phyloP scores from a whole-genome alignment of 768 basidiomycete genomes.

The Hypholoma sublateritium region DNA sequence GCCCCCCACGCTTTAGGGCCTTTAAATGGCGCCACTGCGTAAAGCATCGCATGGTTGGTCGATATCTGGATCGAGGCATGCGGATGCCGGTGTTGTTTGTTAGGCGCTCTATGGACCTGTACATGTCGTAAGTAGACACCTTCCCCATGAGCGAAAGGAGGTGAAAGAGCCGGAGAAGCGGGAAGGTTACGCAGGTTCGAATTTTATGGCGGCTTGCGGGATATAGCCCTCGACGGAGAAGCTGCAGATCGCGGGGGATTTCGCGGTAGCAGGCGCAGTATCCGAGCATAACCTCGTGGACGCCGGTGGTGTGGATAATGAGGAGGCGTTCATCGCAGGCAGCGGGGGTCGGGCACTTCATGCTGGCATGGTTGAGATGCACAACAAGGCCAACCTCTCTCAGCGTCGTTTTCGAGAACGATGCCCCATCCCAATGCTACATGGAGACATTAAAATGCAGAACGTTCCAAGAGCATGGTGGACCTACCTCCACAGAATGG shows the following conservation, averaged over 20 bases:
- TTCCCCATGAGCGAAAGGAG: too few species aligned
- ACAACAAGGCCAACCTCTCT: conserved; percentile 2
- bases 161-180: too few species aligned
- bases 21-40: conserved; percentile 25
- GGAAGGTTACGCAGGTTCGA: conserved; percentile 11
- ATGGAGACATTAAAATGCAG: neutral
- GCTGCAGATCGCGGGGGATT: conserved; percentile 13
- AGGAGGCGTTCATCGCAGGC: conserved; percentile 7
- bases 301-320: conserved; percentile 14
- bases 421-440: neutral
- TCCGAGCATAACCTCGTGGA: conserved; percentile 8
- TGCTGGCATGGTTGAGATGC: conserved; percentile 4
- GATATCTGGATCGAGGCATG: neutral
- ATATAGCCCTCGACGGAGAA: conserved; percentile 13
- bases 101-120: conserved; percentile 5
- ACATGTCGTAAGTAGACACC: conserved; percentile 7
- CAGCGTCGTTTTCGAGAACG: neutral
- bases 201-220: conserved; percentile 11
- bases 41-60: neutral
- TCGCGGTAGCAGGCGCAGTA: conserved; percentile 11
- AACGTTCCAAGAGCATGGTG: too few species aligned
- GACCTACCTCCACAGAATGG: too few species aligned
- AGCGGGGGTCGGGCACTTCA: neutral
- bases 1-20: conserved; percentile 24
- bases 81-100: conserved; percentile 1